Base-by-base conservation (phyloP, 1,284 basidiomycete genomes). In the Pseudozyma hubeiensis region DNA sequence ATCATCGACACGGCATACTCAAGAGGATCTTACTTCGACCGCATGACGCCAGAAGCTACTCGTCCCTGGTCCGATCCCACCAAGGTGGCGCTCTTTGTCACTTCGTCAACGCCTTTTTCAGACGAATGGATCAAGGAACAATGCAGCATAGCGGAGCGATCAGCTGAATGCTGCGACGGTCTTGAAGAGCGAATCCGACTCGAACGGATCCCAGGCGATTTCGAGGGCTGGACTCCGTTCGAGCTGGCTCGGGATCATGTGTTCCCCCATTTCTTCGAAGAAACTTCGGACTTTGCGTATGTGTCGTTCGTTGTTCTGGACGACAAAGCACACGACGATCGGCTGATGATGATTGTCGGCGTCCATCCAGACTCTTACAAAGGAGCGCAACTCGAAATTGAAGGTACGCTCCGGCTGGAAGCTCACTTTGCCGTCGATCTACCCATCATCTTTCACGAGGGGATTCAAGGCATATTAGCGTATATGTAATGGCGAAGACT, bases 171-270 rank as follows among this genome's bases (percentile, higher is more conserved):
- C 31, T n/a, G 30, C n/a, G 45, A 56, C 24, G 46, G 34, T 40
- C 29, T 30, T 29, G 54, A 48, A 19, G 44, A 45, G 19, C 44
- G 24, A 19, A 29, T 45, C 44, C 44, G 44, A 24, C 34, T 48
- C 24, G 29, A 30, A 11, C 33, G 8, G 31, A 49, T 49, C 37
- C 13, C 31, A 13, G 55, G 55, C 46, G 17, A 57, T 37, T 57
- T 57, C 17, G 46, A 24, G 3, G 48, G 48, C 34, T 58, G 56
- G 56, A 51, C 49, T 8, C 56, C 56, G 10, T 51, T 37, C 39
- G 19, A 58, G 49, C 48, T 58, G 10, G 43, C 48, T 2, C 48
- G 56, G 2, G 47, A 50, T 41, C 45, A 58, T n/a, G 56, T 58
- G 5, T 35, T 35, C 17, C 55, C 47, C 1, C 24, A 30, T 4